Evolutionary conservation across 1,139 yeast genomes (phyloP).

Genomic region (Suhomyces panamericanus): DNA sequence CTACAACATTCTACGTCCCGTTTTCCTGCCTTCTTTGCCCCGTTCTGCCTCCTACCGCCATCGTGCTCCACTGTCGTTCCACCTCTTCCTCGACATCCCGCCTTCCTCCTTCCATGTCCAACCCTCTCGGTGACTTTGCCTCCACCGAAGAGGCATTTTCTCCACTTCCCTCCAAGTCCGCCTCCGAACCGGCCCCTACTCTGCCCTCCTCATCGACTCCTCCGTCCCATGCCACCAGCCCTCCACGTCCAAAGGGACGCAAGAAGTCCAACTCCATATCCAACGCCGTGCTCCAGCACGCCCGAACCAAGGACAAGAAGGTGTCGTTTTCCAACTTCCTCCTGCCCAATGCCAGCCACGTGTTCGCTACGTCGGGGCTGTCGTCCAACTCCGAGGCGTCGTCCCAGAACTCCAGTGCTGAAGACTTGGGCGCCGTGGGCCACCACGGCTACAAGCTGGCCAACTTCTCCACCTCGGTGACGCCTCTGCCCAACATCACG

Average conservation of each 20-base stretch:
- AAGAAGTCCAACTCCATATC: conserved; percentile 23
- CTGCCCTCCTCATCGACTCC: neutral
- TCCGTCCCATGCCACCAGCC: conserved; percentile 1
- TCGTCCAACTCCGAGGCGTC: conserved; percentile 15
- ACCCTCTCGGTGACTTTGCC: neutral
- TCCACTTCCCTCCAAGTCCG: neutral
- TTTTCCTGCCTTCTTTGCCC: neutral
- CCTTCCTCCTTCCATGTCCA: neutral
- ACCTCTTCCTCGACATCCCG: neutral
- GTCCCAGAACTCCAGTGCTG: conserved; percentile 19
- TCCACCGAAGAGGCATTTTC: neutral
- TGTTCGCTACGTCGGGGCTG: conserved; percentile 13
- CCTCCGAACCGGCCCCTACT: neutral
- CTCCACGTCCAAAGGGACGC: conserved; percentile 8
- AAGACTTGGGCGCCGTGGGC: conserved; percentile 14
- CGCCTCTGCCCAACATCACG: conserved; percentile 17
- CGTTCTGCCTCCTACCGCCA: neutral
- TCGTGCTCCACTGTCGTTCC: neutral
- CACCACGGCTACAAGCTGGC: conserved; percentile 6
- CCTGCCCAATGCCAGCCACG: conserved; percentile 13
- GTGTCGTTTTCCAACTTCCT: conserved; percentile 20
- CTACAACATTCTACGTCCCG: neutral
- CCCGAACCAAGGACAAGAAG: conserved; percentile 20
- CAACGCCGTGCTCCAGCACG: conserved; percentile 24
- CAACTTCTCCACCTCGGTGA: conserved; percentile 15